Evolutionary conservation across 441 rosid species (phyloP).

Genomic region (Metrosideros polymorpha): DNA sequence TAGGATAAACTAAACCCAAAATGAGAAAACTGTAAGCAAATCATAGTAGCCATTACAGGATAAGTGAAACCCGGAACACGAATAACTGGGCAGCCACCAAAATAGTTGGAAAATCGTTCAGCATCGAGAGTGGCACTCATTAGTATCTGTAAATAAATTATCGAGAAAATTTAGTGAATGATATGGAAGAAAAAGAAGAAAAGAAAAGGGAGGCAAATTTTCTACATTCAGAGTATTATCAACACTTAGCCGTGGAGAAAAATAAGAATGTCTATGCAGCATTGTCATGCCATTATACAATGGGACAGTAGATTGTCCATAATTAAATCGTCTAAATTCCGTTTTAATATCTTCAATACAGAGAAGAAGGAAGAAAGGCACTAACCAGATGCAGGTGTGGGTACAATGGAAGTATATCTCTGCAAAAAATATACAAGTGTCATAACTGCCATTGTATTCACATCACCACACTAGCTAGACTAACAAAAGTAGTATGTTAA

Average conservation of each 20-base stretch:
- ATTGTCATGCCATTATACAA: not conserved
- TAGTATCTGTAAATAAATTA: constrained; percentile 41
- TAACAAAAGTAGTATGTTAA: not conserved
- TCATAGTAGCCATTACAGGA: constrained; percentile 45
- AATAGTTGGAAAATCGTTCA: constrained; percentile 84
- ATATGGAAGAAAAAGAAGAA: not conserved
- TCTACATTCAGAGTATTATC: not conserved
- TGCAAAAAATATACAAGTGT: constrained; percentile 28
- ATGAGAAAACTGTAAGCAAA: not conserved
- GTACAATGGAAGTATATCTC: constrained; percentile 82
- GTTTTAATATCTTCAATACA: not conserved
- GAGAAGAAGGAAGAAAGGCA: constrained; percentile 5
- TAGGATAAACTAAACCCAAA: not conserved
- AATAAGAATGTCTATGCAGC: not conserved
- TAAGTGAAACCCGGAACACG: constrained; percentile 89
- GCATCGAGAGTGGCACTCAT: constrained; percentile 99
- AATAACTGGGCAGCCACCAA: constrained; percentile 95
- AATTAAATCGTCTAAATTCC: not conserved
- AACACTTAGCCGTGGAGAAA: not conserved
- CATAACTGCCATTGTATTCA: not conserved
- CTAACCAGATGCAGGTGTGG: constrained; percentile 94
- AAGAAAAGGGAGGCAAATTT: not conserved
- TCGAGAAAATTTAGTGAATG: not conserved
- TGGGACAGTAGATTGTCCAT: not conserved
- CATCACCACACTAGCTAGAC: not conserved